Base-by-base conservation (phyloP, 2,329 filamentous ascomycete genomes). In the Paraconiothyrium brasiliense region DNA sequence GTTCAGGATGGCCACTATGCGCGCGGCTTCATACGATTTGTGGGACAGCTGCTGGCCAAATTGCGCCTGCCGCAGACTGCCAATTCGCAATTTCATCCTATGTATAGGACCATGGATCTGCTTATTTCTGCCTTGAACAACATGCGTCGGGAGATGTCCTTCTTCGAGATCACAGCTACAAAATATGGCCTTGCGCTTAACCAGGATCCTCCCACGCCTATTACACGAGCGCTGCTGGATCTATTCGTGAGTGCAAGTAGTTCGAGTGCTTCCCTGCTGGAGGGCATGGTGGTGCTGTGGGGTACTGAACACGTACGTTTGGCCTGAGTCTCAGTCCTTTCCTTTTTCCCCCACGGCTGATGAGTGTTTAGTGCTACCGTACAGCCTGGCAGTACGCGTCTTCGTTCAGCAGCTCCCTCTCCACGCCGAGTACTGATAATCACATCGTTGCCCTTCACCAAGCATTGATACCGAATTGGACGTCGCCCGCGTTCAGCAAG, bases 281-380 rank as follows among this genome's bases (percentile, higher is more conserved):
- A 93, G 73, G 90, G 89, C 6, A 82, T 92, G 63, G 85, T 92
- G 2, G 84, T 92, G n/a, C 85, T 93, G 27, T 94, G 90, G 88
- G 88, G 87, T n/a, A 92, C 89, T 1, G 91, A 94, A 78, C 87
- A 84, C 65, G 82, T 83, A 77, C 49, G 80, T 73, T 24, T 20
- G 2, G 3, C 13, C 35, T 11, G 6, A 16, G 14, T 43, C 11
- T 27, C 30, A 5, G 16, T 16, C 20, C 39, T n/a, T 32, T n/a
- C 14, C 34, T 44, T 54, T 20, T 24, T 2, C 22, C 27, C 3
- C 6, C 16, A 27, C 41, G 37, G 32, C 63, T 69, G 52, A 75
- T 52, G 41, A 37, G 24, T 20, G 22, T 43, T 5, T 58, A 83
- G 80, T 81, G 78, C 70, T 84, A 83, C 63, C 80, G 80, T 56